Percentiles rank a stretch among this genome's conserved stretches.
Conservation (phyloP, 1,139 yeast genomes). For the Ashbya aceris region DNA sequence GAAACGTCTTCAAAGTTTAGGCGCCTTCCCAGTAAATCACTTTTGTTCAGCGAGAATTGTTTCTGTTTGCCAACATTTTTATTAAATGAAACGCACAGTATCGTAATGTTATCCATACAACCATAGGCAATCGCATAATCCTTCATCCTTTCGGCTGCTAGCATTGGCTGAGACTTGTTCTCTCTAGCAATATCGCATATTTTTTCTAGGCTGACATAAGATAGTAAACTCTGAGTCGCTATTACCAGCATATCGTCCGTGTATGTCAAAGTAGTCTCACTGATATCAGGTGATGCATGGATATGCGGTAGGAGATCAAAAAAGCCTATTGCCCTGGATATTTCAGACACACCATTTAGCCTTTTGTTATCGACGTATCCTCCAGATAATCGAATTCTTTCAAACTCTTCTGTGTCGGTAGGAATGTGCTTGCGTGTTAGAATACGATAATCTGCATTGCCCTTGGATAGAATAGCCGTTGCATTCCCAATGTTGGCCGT, state of each 20-base stretch:
- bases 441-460: slow-evolving; percentile 68
- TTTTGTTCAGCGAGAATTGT: slow-evolving; percentile 30
- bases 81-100: slow-evolving; percentile 66
- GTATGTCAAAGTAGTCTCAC: slow-evolving; percentile 49
- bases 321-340: slow-evolving; percentile 89
- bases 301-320: slow-evolving; percentile 80
- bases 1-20: slow-evolving; percentile 64
- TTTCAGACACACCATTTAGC: slow-evolving; percentile 71
- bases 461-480: slow-evolving; percentile 68
- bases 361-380: slow-evolving; percentile 85
- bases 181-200: slow-evolving; percentile 88
- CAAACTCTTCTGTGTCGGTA: slow-evolving; percentile 69
- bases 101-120: slow-evolving; percentile 72
- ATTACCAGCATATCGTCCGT: slow-evolving; percentile 81
- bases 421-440: slow-evolving; percentile 82
- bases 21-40: slow-evolving; percentile 35
- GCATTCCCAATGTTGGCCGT: slow-evolving; percentile 91
- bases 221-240: slow-evolving; percentile 83
- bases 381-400: slow-evolving; percentile 81
- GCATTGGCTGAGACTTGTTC: slow-evolving; percentile 74
- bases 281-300: slow-evolving; percentile 78
- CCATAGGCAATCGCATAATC: slow-evolving; percentile 95
- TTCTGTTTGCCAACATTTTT: slow-evolving; percentile 37
- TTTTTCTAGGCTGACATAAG: slow-evolving; percentile 66
- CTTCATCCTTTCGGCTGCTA: slow-evolving; percentile 86